Evolutionary conservation across 2,329 filamentous ascomycete species (phyloP).

Genomic region (Daldinia sp.): DNA sequence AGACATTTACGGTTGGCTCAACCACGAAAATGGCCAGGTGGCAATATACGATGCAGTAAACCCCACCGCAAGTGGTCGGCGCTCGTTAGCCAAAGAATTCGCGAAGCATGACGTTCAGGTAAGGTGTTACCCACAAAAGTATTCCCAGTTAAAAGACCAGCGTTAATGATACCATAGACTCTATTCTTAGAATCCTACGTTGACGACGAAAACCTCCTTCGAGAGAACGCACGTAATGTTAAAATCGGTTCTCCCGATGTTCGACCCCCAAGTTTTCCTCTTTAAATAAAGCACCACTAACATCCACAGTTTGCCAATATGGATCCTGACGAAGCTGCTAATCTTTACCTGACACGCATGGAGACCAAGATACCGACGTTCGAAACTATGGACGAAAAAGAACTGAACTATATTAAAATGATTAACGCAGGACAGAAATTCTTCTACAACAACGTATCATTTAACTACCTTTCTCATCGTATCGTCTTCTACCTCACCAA

Average conservation of each 20-base stretch:
- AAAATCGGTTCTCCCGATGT: conserved; percentile 98
- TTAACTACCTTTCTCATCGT: conserved; percentile 94
- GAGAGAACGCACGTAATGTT: conserved; percentile 95
- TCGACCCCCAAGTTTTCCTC: conserved; percentile 36
- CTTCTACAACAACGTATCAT: conserved; percentile 95
- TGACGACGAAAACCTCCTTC: conserved; percentile 89
- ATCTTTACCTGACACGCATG: conserved; percentile 89
- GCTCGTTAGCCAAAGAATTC: conserved; percentile 91
- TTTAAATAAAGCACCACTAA: conserved; percentile 23
- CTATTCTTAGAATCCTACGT: conserved; percentile 97
- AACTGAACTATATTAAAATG: conserved; percentile 99
- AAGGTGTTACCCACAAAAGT: conserved; percentile 31
- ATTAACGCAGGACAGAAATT: conserved; percentile 95
- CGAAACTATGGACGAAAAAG: conserved; percentile 93
- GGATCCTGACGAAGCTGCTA: conserved; percentile 90
- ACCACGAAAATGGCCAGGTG: conserved; percentile 97
- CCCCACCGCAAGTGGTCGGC: conserved; percentile 81
- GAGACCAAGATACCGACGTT: conserved; percentile 93
- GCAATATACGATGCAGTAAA: conserved; percentile 99
- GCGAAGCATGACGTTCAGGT: conserved; percentile 96
- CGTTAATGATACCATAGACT: conserved; percentile 63
- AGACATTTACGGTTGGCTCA: conserved; percentile 95
- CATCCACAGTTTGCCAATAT: conserved; percentile 79
- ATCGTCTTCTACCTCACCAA: conserved; percentile 99
- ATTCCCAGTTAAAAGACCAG: neutral